phyloP scores from a whole-genome alignment of 2,329 filamentous ascomycete genomes.

The Fusarium keratoplasticum region DNA sequence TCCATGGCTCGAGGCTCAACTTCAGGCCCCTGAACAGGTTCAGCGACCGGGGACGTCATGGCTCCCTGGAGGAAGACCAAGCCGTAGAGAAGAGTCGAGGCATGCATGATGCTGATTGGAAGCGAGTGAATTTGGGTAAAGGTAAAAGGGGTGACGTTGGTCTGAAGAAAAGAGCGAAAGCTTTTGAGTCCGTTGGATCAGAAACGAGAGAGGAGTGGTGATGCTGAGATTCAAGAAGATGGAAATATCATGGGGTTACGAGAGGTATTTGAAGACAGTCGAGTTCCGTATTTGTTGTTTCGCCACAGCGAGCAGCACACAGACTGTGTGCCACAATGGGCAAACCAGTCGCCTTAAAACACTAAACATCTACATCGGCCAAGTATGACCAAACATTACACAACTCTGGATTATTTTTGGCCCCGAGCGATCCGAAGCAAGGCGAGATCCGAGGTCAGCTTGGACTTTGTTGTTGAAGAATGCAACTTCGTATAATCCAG shows the following conservation, averaged over 20 bases:
- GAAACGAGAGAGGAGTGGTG: conserved; percentile 3
- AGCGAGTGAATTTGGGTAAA: background rate
- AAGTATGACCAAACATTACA: background rate
- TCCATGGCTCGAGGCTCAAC: conserved; percentile 18
- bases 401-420: background rate
- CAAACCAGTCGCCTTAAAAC: background rate
- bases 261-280: background rate
- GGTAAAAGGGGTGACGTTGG: background rate
- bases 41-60: conserved; percentile 17
- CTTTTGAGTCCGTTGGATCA: background rate
- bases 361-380: background rate
- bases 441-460: no score
- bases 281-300: background rate
- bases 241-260: background rate
- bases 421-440: background rate
- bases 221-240: background rate
- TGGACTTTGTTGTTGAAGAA: background rate
- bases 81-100: conserved; percentile 14
- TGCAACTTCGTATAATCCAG: background rate
- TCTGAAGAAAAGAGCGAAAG: background rate
- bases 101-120: conserved; percentile 20
- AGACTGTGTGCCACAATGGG: background rate
- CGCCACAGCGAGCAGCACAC: background rate
- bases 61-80: conserved; percentile 16
- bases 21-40: background rate